Evolutionary conservation across 148 eudicot genomes (phyloP), one percentile per base, ranked within the genome.

Genomic region (Limonium bicolor): DNA sequence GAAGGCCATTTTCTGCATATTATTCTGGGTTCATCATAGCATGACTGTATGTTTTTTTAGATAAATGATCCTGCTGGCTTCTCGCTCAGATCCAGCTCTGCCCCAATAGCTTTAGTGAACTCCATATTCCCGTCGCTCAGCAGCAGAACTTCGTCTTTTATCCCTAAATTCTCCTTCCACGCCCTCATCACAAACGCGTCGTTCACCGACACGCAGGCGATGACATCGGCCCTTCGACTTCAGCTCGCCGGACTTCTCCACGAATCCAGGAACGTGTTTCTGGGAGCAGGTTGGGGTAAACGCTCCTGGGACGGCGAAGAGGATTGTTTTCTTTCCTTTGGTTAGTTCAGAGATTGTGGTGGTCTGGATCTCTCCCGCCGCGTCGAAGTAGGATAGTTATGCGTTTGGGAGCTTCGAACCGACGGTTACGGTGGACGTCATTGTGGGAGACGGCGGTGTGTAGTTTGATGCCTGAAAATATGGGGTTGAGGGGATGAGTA

Each of bases 251-350:
- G 88, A 51, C 20, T 76, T 69, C 28, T 66, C 76, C 6, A 68
- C 71, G 71, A 83, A 83, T 0, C 92, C 85, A 0, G 92, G 96
- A 47, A 88, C 67, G 51, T 88, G 90, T 50, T 83, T 83, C 35
- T 80, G 94, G 2, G 96, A 88, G 56, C 96, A 88, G 3, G 96
- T 88, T 1, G 94, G 96, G 3, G 96, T 88, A 54, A 88, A 88
- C 0, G 96, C 90, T 9, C 90, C 94, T 0, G 90, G 94, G 4
- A 87, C 94, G 12, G 94, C 94, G 69, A 82, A 77, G 43, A 87
- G 50, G 48, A 87, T 59, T 30, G 83, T 17, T 22, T 70, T 82
- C 35, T 87, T 83, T 58, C 47, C 36, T 18, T 59, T 14, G 25
- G 94, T 87, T 32, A 87, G 82, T 51, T 64, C 73, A 53, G 80